Evolutionary conservation across 805 yeast genomes (phyloP).

Genomic region (Yarrowia sp.): DNA sequence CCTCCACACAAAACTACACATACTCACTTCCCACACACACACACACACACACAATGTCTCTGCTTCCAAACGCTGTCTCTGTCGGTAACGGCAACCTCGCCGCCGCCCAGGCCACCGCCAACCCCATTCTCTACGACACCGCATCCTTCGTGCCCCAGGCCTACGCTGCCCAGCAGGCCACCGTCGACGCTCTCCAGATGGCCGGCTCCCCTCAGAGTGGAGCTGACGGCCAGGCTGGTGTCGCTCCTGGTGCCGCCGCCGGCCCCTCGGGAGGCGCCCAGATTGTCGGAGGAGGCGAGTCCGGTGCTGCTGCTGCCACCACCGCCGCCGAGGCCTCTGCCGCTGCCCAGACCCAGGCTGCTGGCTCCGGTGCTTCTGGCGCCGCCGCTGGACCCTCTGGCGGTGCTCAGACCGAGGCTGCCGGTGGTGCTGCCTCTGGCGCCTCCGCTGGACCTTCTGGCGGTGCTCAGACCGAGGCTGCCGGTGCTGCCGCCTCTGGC

Average conservation of each 20-base stretch:
- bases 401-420: slow-evolving; percentile 25
- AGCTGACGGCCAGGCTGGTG: slow-evolving; percentile 39
- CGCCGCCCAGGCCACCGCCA: slow-evolving; percentile 37
- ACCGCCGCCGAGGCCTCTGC: slow-evolving; percentile 18
- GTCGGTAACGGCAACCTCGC: slow-evolving; percentile 39
- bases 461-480: slow-evolving; percentile 16
- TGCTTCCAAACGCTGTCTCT: slow-evolving; percentile 40
- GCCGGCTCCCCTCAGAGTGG: slow-evolving; percentile 40
- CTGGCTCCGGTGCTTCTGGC: slow-evolving; percentile 19
- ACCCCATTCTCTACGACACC: slow-evolving; percentile 36
- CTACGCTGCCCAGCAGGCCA: slow-evolving; percentile 27
- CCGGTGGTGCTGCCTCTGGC: not conserved
- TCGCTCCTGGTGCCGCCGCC: slow-evolving; percentile 48
- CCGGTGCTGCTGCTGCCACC: slow-evolving; percentile 37
- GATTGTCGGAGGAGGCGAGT: slow-evolving; percentile 43
- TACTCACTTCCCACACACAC: slow-evolving; percentile 8
- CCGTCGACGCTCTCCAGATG: slow-evolving; percentile 39
- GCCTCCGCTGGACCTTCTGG: slow-evolving; percentile 12
- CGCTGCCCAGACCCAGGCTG: slow-evolving; percentile 3
- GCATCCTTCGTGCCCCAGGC: slow-evolving; percentile 36
- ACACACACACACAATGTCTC: slow-evolving; percentile 35
- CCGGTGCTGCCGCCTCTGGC: slow-evolving; percentile 3
- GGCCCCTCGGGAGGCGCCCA: slow-evolving; percentile 51
- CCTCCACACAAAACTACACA: slow-evolving; percentile 1
- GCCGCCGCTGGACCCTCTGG: not conserved